Evolutionary conservation across 1,284 basidiomycete species (phyloP), one percentile per base, ranked within the genome.

Genomic region (Cerioporus squamosus): DNA sequence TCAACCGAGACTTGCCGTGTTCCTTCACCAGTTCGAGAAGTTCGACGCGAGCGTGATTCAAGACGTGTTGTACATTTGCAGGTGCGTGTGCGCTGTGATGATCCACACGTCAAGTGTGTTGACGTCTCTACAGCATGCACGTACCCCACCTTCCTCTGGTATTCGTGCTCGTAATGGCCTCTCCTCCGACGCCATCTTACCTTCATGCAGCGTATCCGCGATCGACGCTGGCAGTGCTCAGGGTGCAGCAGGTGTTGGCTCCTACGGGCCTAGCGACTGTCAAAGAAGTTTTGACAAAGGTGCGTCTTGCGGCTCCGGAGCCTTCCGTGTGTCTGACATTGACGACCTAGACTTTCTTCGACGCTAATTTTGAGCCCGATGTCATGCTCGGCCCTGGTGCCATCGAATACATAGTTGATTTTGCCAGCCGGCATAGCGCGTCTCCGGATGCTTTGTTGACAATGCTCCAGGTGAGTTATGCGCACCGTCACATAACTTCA

Each of bases 11-110:
- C 77, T 91, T 2, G 77, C 85, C 15, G 74, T 87, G 6, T 66
- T 90, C 12, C 67, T 91, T 18, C 86, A 88, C 56, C 84, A 88
- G 51, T 89, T 92, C 62, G 89, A 92, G 66, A 83, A 85, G 66
- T 82, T 88, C 48, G 87, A 89, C 51, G 71, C 81, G 0, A 50
- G 65, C 1, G 77, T 90, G 5, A 71, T 91, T 48, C 83, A 87
- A 64, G 87, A 91, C 64, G 65, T 90, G 9, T 82, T 90, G 45
- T 81, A 87, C 56, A 86, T 91, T 23, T 88, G 82, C 76, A 89
- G 86, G 88, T 42, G 24, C 10, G 38, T 36, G 12, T 29, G 29
- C 87, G 63, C 29, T 64, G 56, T 12, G 14, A 31, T 3, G 5
- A 7, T 36, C 26, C 1, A 20, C 20, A 26, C 10, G 7, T 2